A percentile compares a stretch with the other conserved stretches of the same genome.
phyloP scores from a whole-genome alignment of 306 rosid genomes.

The Myrica gale region DNA sequence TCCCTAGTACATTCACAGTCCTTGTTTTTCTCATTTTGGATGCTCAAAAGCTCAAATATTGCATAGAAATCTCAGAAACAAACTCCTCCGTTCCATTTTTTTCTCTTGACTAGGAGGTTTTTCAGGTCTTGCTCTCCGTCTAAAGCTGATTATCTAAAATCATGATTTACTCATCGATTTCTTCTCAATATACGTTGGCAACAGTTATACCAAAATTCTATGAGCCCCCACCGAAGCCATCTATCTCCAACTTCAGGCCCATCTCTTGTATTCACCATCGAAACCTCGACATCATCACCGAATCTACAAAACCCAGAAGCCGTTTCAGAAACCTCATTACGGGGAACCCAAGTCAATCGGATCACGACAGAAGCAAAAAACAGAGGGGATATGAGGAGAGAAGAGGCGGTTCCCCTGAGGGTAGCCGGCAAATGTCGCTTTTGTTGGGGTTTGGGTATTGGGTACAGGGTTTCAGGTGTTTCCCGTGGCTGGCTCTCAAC shows the following conservation, averaged over 20 bases:
- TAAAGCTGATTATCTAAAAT: background rate
- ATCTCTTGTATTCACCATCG: conserved; percentile 32
- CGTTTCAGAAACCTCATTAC: conserved; percentile 19
- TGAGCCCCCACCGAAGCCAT: conserved; percentile 13
- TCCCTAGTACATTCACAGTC: background rate
- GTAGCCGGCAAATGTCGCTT: conserved; percentile 42
- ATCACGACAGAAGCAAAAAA: conserved; percentile 14
- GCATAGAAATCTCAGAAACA: background rate
- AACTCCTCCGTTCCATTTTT: background rate
- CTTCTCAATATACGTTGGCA: conserved; percentile 30
- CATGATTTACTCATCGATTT: conserved; percentile 50
- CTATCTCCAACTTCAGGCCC: conserved; percentile 12
- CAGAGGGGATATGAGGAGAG: conserved; percentile 26
- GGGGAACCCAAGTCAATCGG: conserved; percentile 18
- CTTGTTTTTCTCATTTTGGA: background rate
- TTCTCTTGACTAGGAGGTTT: background rate
- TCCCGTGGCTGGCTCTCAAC: conserved; percentile 89
- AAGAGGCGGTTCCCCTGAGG: conserved; percentile 30
- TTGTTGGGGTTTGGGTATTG: conserved; percentile 88
- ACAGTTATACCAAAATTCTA: conserved; percentile 19
- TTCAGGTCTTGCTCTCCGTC: background rate
- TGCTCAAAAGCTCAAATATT: background rate
- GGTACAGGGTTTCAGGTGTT: conserved; percentile 89
- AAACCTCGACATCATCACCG: conserved; percentile 25
- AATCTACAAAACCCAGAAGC: conserved; percentile 23